A percentile compares a stretch with the other conserved stretches of the same genome.
Conservation (phyloP, 2,329 filamentous ascomycete species). For the Hypoxylon rubiginosum region DNA sequence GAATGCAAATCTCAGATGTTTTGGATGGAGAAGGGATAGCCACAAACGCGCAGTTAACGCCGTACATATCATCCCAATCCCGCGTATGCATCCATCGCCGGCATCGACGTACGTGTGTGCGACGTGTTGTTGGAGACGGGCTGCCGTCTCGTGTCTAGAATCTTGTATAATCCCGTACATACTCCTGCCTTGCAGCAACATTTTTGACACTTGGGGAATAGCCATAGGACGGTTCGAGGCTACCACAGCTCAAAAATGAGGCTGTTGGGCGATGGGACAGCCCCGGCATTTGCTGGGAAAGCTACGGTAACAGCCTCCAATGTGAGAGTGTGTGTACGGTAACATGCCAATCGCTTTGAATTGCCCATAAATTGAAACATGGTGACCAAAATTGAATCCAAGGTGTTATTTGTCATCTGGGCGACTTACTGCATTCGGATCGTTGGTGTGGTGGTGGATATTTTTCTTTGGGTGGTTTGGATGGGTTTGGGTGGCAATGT, state of each 20-base stretch:
- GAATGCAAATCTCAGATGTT: constrained; percentile 30
- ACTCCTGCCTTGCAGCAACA: constrained; percentile 29
- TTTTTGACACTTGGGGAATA: constrained; percentile 13
- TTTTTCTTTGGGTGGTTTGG: constrained; percentile 15
- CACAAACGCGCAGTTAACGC: constrained; percentile 22
- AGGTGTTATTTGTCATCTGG: constrained; percentile 36
- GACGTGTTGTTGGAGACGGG: constrained; percentile 24
- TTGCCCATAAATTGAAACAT: constrained; percentile 36
- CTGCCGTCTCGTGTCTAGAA: constrained; percentile 11
- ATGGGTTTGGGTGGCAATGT: constrained; percentile 35
- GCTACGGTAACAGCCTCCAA: constrained; percentile 34
- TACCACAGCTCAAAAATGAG: constrained; percentile 42
- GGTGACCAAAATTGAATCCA: constrained; percentile 24
- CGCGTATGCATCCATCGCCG: constrained; percentile 10
- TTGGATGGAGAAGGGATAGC: constrained; percentile 16
- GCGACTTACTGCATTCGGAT: constrained; percentile 5
- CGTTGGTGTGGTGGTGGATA: background rate
- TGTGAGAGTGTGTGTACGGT: constrained; percentile 41
- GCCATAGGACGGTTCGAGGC: constrained; percentile 35
- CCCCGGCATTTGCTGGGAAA: constrained; percentile 32
- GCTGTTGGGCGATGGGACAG: constrained; percentile 34
- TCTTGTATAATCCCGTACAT: constrained; percentile 3
- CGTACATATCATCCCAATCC: constrained; percentile 1
- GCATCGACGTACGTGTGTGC: constrained; percentile 12
- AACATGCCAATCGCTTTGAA: constrained; percentile 40